Evolutionary conservation across 805 yeast species (phyloP), one percentile per base, ranked within the genome.

Genomic region (Ogataea parapolymorpha): DNA sequence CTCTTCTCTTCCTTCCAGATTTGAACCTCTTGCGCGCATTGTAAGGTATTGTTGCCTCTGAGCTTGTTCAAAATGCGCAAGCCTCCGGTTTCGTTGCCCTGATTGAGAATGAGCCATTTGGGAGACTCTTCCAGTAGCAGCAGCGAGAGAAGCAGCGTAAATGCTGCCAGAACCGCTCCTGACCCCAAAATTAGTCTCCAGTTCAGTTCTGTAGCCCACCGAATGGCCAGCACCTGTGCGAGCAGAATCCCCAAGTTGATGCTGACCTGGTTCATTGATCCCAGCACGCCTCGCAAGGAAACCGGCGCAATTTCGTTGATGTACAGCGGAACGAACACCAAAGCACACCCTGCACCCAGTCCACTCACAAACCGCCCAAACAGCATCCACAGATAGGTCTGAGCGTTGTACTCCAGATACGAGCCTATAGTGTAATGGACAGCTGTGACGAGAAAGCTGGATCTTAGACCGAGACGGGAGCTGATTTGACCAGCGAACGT

Each of bases 251-350:
- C 99, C 15, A 82, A 50, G 54, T 90, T 93, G 43, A 89, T 82
- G 20, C 85, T 79, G 2, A 88, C 83, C 65, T 93, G 99, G 48
- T 85, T 85, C 85, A 87, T 81, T 13, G 95, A 76, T 0, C 99
- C 99, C 42, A 93, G 70, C 12, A 81, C 64, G 1, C 98, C 98
- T 35, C 83, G 76, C 46, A 75, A 63, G 4, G 68, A 68, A 1
- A 71, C 61, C 0, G 97, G 96, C 6, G 93, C 70, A 9, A 89
- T 73, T 62, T 89, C 95, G 57, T 80, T 83, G 53, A 93, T 78
- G 50, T 79, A 81, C 45, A 93, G 62, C 0, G 98, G 95, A 0
- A 89, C 83, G 13, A 85, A 79, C 3, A 93, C 98, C 43, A 93
- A 74, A 1, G 91, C 82, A 10, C 81, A 70, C 4, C 99, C 99